phyloP scores from a whole-genome alignment of 2,329 filamentous ascomycete genomes.

The Monascus ruber region DNA sequence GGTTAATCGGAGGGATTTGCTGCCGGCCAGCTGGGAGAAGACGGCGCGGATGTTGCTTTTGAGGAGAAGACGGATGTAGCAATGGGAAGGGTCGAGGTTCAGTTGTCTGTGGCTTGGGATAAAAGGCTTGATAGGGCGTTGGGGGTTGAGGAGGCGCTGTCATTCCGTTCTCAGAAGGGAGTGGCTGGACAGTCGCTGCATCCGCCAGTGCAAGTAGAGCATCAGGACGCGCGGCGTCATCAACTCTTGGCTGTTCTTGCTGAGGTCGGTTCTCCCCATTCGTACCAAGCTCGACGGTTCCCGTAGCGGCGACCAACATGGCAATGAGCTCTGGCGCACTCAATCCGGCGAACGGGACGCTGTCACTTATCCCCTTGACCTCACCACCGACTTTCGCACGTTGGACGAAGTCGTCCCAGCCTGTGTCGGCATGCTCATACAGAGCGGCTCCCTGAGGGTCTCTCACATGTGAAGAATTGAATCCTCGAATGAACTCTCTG shows the following conservation, averaged over 20 bases:
- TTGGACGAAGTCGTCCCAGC: constrained; percentile 32
- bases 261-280: background rate
- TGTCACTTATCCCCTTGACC: constrained; percentile 26
- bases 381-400: constrained; percentile 27
- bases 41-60: constrained; percentile 23
- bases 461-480: constrained; percentile 24
- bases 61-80: constrained; percentile 13
- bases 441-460: constrained; percentile 21
- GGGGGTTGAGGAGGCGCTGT: constrained; percentile 25
- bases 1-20: constrained; percentile 18
- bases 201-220: constrained; percentile 27
- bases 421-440: constrained; percentile 22
- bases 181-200: constrained; percentile 7
- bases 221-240: constrained; percentile 9
- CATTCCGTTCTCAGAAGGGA: constrained; percentile 41
- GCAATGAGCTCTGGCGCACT: constrained; percentile 13
- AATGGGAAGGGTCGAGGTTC: constrained; percentile 21
- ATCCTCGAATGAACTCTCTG: constrained; percentile 21
- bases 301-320: constrained; percentile 19
- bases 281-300: constrained; percentile 8
- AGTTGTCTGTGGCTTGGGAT: constrained; percentile 8
- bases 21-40: constrained; percentile 23
- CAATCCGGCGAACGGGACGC: constrained; percentile 10
- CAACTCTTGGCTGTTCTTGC: background rate
- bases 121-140: constrained; percentile 11